Conservation (phyloP, 2,329 filamentous ascomycete species). For the Penicillium brevicompactum region DNA sequence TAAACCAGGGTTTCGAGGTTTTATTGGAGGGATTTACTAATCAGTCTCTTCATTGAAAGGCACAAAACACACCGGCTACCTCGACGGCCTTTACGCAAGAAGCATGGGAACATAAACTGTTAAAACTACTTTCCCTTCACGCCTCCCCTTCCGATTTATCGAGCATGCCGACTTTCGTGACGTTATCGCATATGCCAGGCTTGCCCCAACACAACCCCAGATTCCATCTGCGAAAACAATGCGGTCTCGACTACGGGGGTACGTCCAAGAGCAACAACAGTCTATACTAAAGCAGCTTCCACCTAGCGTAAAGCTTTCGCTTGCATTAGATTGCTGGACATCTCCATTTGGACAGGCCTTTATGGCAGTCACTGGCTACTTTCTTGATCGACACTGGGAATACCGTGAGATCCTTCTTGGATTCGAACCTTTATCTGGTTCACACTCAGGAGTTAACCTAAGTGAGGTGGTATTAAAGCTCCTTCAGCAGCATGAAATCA, state of each 20-base stretch:
- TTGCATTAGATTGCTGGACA: conserved; percentile 15
- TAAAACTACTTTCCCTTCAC: not conserved
- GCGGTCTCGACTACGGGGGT: not conserved
- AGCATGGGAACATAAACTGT: not conserved
- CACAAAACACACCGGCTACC: not conserved
- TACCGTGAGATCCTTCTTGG: conserved; percentile 12
- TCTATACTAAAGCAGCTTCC: not conserved
- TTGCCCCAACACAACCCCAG: not conserved
- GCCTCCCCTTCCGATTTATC: not conserved
- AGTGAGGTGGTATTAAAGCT: not conserved
- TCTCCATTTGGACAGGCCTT: conserved; percentile 8
- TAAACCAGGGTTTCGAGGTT: too few species aligned
- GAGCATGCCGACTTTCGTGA: not conserved
- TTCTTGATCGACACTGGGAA: conserved; percentile 5
- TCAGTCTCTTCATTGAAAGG: not conserved
- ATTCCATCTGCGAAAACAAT: not conserved
- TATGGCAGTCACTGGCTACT: conserved; percentile 13
- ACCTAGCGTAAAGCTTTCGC: not conserved
- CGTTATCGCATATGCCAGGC: not conserved
- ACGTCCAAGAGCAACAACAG: not conserved
- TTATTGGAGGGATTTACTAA: not conserved
- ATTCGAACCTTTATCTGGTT: conserved; percentile 3
- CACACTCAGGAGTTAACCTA: not conserved
- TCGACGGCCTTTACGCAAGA: not conserved
- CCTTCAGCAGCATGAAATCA: not conserved